A percentile compares a stretch with the other conserved stretches of the same genome.
These are phyloP conservation scores for Nothopassalora personata DNA, from an alignment of 2,329 filamentous ascomycete genomes.

Conservation along the genomic window DNA sequence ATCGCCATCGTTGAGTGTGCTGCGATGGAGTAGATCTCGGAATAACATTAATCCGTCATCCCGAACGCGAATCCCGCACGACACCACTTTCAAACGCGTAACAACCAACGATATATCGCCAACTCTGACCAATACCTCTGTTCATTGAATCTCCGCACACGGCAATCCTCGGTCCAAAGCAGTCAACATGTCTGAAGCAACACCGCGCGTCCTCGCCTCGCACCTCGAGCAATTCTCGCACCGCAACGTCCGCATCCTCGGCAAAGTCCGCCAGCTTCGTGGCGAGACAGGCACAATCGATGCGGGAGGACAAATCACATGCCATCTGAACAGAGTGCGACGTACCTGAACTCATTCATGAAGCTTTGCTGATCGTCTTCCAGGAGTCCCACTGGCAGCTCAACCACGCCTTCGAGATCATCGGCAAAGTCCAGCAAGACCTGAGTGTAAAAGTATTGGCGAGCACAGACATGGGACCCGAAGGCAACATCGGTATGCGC, in stretches of 20 bases:
- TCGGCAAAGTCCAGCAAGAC: conserved; percentile 74
- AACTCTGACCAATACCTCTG: not conserved
- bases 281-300: conserved; percentile 78
- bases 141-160: not conserved
- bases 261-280: conserved; percentile 75
- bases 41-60: not conserved
- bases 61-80: not conserved
- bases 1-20: no score
- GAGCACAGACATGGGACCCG: conserved; percentile 61
- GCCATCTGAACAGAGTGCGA: conserved; percentile 66
- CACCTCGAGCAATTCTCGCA: conserved; percentile 70
- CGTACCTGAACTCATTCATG: conserved; percentile 31
- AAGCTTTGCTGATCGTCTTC: not conserved
- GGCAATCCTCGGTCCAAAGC: not conserved
- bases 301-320: conserved; percentile 67
- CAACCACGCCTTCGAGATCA: conserved; percentile 67
- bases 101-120: not conserved
- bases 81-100: not conserved
- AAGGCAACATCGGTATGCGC: conserved; percentile 54
- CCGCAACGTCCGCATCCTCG: conserved; percentile 75
- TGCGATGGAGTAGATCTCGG: no score
- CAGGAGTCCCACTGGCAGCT: conserved; percentile 66
- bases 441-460: conserved; percentile 65
- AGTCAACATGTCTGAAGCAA: conserved; percentile 59
- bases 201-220: conserved; percentile 75